Evolutionary conservation across 2,329 filamentous ascomycete genomes (phyloP).

Genomic region (Cadophora luteo-olivacea): DNA sequence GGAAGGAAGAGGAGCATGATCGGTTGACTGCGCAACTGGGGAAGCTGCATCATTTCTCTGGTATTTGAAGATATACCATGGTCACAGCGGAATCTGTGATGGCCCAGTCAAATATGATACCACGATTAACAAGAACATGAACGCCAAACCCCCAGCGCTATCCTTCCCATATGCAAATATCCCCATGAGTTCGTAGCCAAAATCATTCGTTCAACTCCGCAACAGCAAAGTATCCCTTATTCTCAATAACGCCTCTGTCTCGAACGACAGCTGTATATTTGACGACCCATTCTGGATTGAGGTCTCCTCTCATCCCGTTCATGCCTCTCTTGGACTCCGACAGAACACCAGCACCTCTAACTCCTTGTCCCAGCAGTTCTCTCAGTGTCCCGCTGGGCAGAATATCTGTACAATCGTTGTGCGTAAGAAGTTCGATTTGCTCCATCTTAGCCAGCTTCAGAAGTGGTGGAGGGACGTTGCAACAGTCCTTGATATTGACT

Average conservation of each 20-base stretch:
- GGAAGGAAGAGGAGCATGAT: constrained; percentile 98
- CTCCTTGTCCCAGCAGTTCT: constrained; percentile 78
- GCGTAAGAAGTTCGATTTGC: constrained; percentile 86
- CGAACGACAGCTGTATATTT: constrained; percentile 97
- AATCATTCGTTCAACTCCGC: constrained; percentile 67
- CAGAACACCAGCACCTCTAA: constrained; percentile 77
- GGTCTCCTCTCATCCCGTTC: constrained; percentile 73
- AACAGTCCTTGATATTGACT: constrained; percentile 96
- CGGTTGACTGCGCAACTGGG: constrained; percentile 58
- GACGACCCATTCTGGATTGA: constrained; percentile 91
- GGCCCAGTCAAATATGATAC: not conserved
- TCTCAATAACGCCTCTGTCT: constrained; percentile 94
- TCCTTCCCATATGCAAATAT: constrained; percentile 8
- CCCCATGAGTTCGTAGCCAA: not conserved
- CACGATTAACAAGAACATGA: not conserved
- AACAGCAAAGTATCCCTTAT: constrained; percentile 95
- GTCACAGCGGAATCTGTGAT: not conserved
- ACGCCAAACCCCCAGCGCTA: constrained; percentile 20
- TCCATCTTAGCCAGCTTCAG: constrained; percentile 83
- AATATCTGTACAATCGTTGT: constrained; percentile 93
- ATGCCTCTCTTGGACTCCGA: constrained; percentile 54
- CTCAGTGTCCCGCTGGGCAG: constrained; percentile 84
- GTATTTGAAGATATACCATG: not conserved
- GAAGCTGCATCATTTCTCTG: not conserved
- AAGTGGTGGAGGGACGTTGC: constrained; percentile 89